These are phyloP conservation scores for Epichloe typhina DNA, from an alignment of 2,329 filamentous ascomycete genomes.

Conservation along the genomic window DNA sequence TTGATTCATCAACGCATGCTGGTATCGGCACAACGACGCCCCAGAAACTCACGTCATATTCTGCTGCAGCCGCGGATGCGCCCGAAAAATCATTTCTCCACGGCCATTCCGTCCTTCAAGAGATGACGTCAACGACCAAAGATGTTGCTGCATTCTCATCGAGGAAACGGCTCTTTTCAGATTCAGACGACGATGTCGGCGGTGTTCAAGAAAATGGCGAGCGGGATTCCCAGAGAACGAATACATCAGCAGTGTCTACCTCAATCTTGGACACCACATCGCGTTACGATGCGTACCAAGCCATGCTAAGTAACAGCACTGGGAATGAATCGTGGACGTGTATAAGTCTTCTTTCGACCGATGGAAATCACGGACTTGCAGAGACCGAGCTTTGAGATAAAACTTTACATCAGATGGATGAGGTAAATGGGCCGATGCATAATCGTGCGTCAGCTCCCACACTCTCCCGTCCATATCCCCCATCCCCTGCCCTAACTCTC, in stretches of 20 bases:
- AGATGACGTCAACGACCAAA: background rate
- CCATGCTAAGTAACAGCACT: conserved; percentile 17
- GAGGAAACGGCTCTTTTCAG: background rate
- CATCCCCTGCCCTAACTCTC: background rate
- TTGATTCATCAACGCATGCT: background rate
- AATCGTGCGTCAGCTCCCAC: background rate
- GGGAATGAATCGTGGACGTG: conserved; percentile 16
- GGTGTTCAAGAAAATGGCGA: background rate
- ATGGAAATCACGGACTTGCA: conserved; percentile 16
- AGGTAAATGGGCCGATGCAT: no score
- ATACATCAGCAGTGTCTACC: background rate
- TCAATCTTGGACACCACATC: conserved; percentile 10
- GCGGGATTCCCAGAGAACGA: conserved; percentile 1
- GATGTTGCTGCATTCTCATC: background rate
- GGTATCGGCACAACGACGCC: no score
- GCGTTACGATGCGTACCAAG: conserved; percentile 20
- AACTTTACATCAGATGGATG: background rate
- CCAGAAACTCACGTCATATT: background rate
- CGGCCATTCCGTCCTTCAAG: background rate
- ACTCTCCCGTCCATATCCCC: no score
- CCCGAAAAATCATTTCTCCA: background rate
- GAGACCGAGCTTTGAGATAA: conserved; percentile 21
- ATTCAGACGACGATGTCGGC: background rate
- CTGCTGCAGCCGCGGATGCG: background rate
- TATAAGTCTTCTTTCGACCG: conserved; percentile 22